Percentiles rank a stretch among this genome's conserved stretches.
Conservation (phyloP, 352 stramenopile genomes). For the Globisporangium nagaii region DNA sequence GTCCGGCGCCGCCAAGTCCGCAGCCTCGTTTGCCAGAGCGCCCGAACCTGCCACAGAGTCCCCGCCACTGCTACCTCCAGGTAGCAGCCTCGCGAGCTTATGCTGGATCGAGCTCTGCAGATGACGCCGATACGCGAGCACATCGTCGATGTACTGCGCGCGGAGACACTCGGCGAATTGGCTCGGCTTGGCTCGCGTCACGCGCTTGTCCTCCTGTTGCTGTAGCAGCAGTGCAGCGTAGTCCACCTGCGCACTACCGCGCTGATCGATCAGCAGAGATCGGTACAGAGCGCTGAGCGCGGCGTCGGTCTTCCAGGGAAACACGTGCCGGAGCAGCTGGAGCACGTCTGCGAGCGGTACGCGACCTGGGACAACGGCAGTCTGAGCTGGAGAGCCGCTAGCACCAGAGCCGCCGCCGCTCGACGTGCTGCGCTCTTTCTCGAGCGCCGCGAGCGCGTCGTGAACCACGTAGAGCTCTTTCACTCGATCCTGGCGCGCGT, state of each 20-base stretch:
- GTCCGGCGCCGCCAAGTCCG: no score
- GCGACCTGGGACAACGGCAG: constrained; percentile 9
- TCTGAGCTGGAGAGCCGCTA: no score
- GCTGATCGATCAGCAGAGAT: constrained; percentile 36
- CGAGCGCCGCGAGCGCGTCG: constrained; percentile 37
- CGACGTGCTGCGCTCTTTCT: constrained; percentile 46
- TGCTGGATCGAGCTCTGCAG: constrained; percentile 29
- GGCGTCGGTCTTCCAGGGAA: constrained; percentile 57
- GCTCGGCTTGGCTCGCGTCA: neutral
- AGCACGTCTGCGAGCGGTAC: constrained; percentile 45
- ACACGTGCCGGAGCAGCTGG: constrained; percentile 34
- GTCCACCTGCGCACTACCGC: constrained; percentile 29
- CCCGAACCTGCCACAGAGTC: no score
- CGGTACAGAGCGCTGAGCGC: constrained; percentile 37
- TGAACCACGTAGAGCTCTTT: constrained; percentile 39
- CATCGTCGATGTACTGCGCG: constrained; percentile 56
- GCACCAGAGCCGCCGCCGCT: neutral
- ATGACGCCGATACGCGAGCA: constrained; percentile 40
- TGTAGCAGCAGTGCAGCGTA: constrained; percentile 36
- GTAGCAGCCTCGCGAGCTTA: constrained; percentile 12
- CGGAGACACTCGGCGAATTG: constrained; percentile 38
- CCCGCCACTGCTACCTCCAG: no score
- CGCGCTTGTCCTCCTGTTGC: constrained; percentile 13
- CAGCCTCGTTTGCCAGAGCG: no score
- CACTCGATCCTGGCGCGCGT: constrained; percentile 34